phyloP scores from a whole-genome alignment of 225 moss, liverwort and hornwort species.

The Bryoerythrophyllum caledonicum region DNA sequence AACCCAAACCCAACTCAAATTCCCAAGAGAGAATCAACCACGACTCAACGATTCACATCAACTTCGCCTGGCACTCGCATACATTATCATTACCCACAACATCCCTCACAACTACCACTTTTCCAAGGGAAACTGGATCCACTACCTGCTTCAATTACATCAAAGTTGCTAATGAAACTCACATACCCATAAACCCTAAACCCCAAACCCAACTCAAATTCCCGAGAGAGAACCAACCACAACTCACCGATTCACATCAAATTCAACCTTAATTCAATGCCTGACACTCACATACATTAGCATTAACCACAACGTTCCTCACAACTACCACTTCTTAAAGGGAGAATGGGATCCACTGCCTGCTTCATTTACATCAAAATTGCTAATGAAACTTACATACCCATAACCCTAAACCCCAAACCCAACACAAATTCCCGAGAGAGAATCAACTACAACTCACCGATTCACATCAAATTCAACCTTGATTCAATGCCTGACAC shows the following conservation, averaged over 20 bases:
- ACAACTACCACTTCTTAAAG: background rate
- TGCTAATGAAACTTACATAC: too few species aligned
- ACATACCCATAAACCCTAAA: background rate
- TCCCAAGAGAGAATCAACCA: too few species aligned
- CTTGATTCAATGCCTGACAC: background rate
- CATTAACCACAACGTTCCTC: background rate
- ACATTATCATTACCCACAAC: background rate
- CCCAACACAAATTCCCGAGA: too few species aligned
- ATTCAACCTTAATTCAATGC: background rate
- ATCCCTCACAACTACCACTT: background rate
- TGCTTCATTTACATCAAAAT: too few species aligned
- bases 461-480: too few species aligned
- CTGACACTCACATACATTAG: background rate
- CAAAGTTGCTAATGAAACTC: background rate
- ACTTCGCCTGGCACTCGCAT: background rate
- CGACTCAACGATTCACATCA: too few species aligned
- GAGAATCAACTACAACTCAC: too few species aligned
- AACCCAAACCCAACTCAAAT: too few species aligned
- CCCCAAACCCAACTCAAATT: too few species aligned
- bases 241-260: too few species aligned
- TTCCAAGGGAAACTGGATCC: background rate
- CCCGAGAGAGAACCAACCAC: too few species aligned
- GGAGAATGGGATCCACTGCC: background rate
- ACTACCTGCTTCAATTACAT: background rate
- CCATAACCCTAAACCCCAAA: too few species aligned